phyloP scores from a whole-genome alignment of 2,329 filamentous ascomycete genomes.

The Mycogone perniciosa region DNA sequence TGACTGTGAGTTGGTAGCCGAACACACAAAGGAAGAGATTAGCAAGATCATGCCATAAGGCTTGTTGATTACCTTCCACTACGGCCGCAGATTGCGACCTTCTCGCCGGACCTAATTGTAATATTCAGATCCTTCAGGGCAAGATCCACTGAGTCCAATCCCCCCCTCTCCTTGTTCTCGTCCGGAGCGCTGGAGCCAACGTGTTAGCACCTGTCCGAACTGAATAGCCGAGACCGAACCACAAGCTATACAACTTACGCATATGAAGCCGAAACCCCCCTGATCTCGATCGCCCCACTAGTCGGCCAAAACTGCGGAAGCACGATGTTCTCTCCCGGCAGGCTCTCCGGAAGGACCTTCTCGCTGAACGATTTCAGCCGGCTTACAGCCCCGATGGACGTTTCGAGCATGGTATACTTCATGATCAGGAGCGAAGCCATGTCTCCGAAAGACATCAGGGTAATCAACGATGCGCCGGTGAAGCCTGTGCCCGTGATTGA shows the following conservation, averaged over 20 bases:
- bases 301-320: constrained; percentile 25
- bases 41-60: no score
- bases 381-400: constrained; percentile 6
- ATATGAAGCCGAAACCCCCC: constrained; percentile 30
- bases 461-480: constrained; percentile 3
- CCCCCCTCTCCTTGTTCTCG: not conserved
- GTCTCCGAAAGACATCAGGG: constrained; percentile 5
- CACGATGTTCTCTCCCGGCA: not conserved
- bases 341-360: constrained; percentile 3
- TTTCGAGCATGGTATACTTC: constrained; percentile 10
- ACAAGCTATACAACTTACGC: constrained; percentile 7
- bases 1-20: not conserved
- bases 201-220: not conserved
- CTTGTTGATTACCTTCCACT: constrained; percentile 26
- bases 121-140: constrained; percentile 23
- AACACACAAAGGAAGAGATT: not conserved
- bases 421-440: not conserved
- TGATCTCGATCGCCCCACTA: constrained; percentile 24
- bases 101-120: constrained; percentile 26
- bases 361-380: constrained; percentile 20
- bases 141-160: constrained; percentile 8
- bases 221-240: not conserved
- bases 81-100: constrained; percentile 31
- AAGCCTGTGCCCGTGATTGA: constrained; percentile 1
- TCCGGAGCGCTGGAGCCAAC: not conserved